Evolutionary conservation across 495 filamentous ascomycete species (phyloP).

Genomic region (Copromyces sp.): DNA sequence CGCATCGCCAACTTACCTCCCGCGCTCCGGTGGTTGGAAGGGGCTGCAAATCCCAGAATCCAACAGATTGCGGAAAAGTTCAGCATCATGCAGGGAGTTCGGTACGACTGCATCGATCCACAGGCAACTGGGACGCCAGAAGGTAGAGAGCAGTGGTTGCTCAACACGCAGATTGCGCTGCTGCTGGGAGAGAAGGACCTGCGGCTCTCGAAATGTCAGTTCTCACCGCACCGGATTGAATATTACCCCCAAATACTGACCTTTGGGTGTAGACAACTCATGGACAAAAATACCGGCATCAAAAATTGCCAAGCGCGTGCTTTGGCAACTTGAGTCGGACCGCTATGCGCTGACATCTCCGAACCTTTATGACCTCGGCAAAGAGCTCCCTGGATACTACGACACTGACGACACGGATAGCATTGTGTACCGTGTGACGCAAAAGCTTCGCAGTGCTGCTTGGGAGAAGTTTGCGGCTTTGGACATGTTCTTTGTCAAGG

Average conservation of each 20-base stretch:
- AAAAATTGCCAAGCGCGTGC: conserved; percentile 32
- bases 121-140: conserved; percentile 34
- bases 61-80: conserved; percentile 40
- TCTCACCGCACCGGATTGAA: not conserved
- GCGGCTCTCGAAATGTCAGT: conserved; percentile 59
- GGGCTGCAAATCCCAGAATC: conserved; percentile 36
- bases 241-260: conserved; percentile 4
- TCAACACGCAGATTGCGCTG: conserved; percentile 66
- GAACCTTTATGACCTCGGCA: conserved; percentile 33
- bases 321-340: conserved; percentile 41
- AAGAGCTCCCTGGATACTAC: conserved; percentile 34
- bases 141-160: conserved; percentile 60
- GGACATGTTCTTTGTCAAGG: conserved; percentile 71
- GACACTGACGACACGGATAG: conserved; percentile 28
- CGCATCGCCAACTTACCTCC: conserved; percentile 41
- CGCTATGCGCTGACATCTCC: conserved; percentile 38
- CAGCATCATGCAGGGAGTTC: conserved; percentile 37
- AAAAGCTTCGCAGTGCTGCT: conserved; percentile 33
- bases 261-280: conserved; percentile 44
- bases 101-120: conserved; percentile 43
- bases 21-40: conserved; percentile 43
- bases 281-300: conserved; percentile 52
- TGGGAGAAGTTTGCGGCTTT: conserved; percentile 40
- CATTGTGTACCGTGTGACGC: conserved; percentile 26
- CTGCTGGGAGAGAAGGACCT: conserved; percentile 69